phyloP scores from a whole-genome alignment of 306 rosid species.

The Morella rubra region DNA sequence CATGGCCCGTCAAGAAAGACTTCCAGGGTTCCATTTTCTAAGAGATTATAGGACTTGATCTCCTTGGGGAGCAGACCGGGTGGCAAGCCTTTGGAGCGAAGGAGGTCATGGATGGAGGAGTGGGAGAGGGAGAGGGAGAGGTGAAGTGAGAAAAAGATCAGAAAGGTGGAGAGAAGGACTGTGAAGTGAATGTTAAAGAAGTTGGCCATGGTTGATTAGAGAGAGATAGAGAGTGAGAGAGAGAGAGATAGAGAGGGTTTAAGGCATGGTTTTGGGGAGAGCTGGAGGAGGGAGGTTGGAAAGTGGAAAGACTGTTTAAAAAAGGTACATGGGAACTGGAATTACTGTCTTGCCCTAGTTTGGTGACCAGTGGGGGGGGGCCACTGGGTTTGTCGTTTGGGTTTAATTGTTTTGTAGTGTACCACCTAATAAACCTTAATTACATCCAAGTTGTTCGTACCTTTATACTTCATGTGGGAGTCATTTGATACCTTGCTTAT shows the following conservation, averaged over 20 bases:
- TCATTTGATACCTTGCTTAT: constrained; percentile 31
- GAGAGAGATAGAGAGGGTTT: constrained; percentile 4
- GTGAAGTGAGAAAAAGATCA: constrained; percentile 20
- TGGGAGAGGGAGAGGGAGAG: constrained; percentile 40
- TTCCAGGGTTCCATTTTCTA: constrained; percentile 58
- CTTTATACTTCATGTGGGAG: constrained; percentile 5
- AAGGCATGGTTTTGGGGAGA: constrained; percentile 26
- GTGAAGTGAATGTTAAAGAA: constrained; percentile 35
- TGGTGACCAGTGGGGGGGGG: constrained; percentile 32
- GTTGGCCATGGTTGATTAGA: constrained; percentile 39
- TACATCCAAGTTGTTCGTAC: not conserved
- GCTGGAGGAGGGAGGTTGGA: constrained; percentile 29
- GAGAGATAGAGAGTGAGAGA: constrained; percentile 16
- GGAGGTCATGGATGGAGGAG: constrained; percentile 68
- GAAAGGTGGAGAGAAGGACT: constrained; percentile 19
- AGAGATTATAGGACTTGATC: constrained; percentile 63
- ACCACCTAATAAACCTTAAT: not conserved
- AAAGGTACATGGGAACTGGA: not conserved
- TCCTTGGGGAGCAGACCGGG: constrained; percentile 80
- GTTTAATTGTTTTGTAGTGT: constrained; percentile 29
- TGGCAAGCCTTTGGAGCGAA: constrained; percentile 75
- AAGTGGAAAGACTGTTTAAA: constrained; percentile 48
- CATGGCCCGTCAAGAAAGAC: constrained; percentile 80
- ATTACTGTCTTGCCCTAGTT: constrained; percentile 47
- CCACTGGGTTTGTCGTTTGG: constrained; percentile 18